Base-by-base conservation (phyloP, 176 grass and related monocot genomes). In the Bothriochloa decipiens region DNA sequence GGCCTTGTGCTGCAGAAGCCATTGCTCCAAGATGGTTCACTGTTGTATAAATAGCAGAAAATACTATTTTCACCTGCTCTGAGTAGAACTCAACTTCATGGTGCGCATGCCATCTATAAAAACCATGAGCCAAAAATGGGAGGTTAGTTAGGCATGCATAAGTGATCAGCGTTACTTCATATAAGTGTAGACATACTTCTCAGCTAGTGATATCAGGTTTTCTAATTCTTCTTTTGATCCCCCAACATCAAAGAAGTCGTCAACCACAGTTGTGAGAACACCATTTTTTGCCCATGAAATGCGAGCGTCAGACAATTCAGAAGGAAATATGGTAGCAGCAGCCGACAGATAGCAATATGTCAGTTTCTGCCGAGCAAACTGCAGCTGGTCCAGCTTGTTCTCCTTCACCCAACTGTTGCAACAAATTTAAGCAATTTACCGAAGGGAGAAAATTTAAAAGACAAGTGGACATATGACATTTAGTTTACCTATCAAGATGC, bases 171-270 rank as follows among this genome's bases (percentile, higher is more conserved):
- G 6, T 11, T 50, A 46, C 42, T 46, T 72, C 41, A 43, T 7
- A 42, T n/a, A 50, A 29, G 25, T 49, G 25, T 49, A 49, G 13
- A 28, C 14, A 49, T 92, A 97, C 92, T 64, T 92, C 75, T 97
- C 90, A 63, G 86, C 74, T 83, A 97, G 82, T 36, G 40, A 6
- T 29, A 97, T 45, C 15, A 97, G 88, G 68, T 81, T 87, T 85
- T 88, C 66, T 27, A 91, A 36, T 76, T 97, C 95, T 80, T 94
- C 90, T 67, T 68, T 83, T 35, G 95, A 97, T 82, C 95, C 92
- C 12, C 82, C 88, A 78, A 91, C 33, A 62, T 97, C 95, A 23
- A 97, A 97, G 77, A 97, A 92, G 57, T 97, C 95, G 18, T 97
- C 95, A 33, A 91, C 81, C 0, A 92, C 52, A 40, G 88, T 93